Conservation (phyloP, 2,329 filamentous ascomycete genomes). For the Pestalotiopsis fici region DNA sequence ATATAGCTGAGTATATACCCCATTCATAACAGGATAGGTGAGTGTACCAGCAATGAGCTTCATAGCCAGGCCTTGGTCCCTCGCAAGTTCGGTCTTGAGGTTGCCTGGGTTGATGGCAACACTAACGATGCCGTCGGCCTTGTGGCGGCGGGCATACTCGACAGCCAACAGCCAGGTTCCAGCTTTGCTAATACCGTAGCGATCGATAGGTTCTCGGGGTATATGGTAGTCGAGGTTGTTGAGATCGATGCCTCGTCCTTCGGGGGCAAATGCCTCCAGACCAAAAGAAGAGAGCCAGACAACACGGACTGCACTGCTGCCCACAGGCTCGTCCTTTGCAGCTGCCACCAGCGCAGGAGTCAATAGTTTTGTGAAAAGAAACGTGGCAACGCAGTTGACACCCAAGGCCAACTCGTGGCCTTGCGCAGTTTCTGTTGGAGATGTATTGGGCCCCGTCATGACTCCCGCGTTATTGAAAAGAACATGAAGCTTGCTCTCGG, state of each 20-base stretch:
- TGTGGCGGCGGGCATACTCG: conserved; percentile 4
- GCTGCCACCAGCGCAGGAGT: conserved; percentile 20
- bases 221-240: conserved; percentile 18
- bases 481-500: conserved; percentile 13
- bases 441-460: conserved; percentile 31
- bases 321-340: conserved; percentile 10
- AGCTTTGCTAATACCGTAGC: conserved; percentile 5
- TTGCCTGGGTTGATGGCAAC: conserved; percentile 5
- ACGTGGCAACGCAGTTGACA: conserved; percentile 54
- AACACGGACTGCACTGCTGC: conserved; percentile 16
- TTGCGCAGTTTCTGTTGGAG: conserved; percentile 34
- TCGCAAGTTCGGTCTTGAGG: neutral
- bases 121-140: conserved; percentile 2
- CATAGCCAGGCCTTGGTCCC: conserved; percentile 1
- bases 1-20: conserved; percentile 4
- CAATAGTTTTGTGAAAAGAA: conserved; percentile 37
- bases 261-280: conserved; percentile 9
- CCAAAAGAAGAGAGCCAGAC: conserved; percentile 24
- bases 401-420: conserved; percentile 53
- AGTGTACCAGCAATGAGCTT: neutral
- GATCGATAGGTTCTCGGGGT: conserved; percentile 14
- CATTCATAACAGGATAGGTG: neutral
- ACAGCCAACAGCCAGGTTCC: neutral
- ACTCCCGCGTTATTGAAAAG: conserved; percentile 44
- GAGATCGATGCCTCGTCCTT: conserved; percentile 16